Base-by-base conservation (phyloP, 2,329 filamentous ascomycete genomes). In the Hypoxylon sp. region DNA sequence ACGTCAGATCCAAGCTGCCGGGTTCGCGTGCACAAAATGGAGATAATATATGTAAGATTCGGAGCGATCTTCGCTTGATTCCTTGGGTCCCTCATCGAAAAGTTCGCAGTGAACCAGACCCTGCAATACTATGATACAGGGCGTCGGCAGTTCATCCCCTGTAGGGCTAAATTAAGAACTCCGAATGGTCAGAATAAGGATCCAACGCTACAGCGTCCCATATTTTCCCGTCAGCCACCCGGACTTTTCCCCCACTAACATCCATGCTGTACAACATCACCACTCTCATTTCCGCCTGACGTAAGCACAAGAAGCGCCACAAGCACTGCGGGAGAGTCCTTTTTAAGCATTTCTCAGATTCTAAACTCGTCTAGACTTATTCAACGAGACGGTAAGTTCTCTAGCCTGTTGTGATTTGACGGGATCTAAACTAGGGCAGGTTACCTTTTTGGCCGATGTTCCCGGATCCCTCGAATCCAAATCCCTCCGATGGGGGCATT, bases 261-360 rank as follows among this genome's bases (percentile, higher is more conserved):
- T 32, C 25, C 58, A 63, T 63, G 64, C 55, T 45, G 61, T 64
- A 63, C 58, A 38, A 62, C 63, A 45, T 53, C 19, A 51, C n/a
- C 28, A 25, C 58, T 51, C 48, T 53, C 57, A 34, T 48, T 23
- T 43, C 52, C 34, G 66, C 67, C 68, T 48, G 69, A 71, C 65
- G 68, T 71, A 60, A 71, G 68, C 65, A 32, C 38, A n/a, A n/a
- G 43, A 48, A 60, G 32, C 55, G 48, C 56, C 59, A 63, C 65
- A 19, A 60, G 17, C 50, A 60, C 25, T 41, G 17, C 46, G 43
- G 43, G 21, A 32, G 28, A 50, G 28, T n/a, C 9, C n/a, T 25
- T 34, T 51, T 23, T 43, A 17, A 46, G 11, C 32, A 21, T n/a
- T 28, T 21, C 14, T 14, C 17, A 10, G 19, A 19, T 38, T 41